Percentiles rank a stretch among this genome's conserved stretches.
Evolutionary conservation across 495 filamentous ascomycete genomes (phyloP).

Genomic region (Aspergillus biplanus): DNA sequence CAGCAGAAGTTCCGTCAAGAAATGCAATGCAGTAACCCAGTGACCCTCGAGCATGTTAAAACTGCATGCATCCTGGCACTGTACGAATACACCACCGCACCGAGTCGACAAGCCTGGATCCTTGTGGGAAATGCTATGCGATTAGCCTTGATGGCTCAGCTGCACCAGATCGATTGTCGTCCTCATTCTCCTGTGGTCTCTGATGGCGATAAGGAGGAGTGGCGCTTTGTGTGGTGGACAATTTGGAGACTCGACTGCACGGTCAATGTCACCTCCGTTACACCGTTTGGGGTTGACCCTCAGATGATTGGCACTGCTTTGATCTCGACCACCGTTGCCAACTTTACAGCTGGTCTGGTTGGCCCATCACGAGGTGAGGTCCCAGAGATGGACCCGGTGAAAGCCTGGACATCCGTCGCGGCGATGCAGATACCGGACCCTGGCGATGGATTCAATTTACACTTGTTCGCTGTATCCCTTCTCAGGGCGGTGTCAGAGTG

Average conservation of each 20-base stretch:
- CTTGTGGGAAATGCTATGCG: constrained; percentile 10
- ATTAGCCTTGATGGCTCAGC: constrained; percentile 13
- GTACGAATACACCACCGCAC: constrained; percentile 9
- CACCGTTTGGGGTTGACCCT: constrained; percentile 10
- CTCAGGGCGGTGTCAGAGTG: constrained; percentile 13
- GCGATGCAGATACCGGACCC: constrained; percentile 2
- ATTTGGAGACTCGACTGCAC: constrained; percentile 14
- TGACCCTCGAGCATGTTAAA: constrained; percentile 5
- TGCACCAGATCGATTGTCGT: constrained; percentile 9
- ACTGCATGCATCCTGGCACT: constrained; percentile 7
- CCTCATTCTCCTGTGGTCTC: neutral
- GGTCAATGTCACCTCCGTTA: constrained; percentile 7
- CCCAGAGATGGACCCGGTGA: constrained; percentile 16
- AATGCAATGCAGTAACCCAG: constrained; percentile 1
- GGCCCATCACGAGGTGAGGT: neutral
- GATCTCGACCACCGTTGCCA: constrained; percentile 6
- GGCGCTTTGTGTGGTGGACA: constrained; percentile 16
- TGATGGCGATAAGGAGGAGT: constrained; percentile 8
- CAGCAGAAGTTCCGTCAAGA: constrained; percentile 9
- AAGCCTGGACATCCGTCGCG: constrained; percentile 6
- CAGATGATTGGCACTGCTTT: constrained; percentile 13
- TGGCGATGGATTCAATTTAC: constrained; percentile 10
- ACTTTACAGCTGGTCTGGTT: constrained; percentile 9
- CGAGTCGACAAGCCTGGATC: constrained; percentile 12
- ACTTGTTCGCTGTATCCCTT: constrained; percentile 10